Base-by-base conservation (phyloP, 495 filamentous ascomycete genomes). In the Paragyromitra xinjiangensis region DNA sequence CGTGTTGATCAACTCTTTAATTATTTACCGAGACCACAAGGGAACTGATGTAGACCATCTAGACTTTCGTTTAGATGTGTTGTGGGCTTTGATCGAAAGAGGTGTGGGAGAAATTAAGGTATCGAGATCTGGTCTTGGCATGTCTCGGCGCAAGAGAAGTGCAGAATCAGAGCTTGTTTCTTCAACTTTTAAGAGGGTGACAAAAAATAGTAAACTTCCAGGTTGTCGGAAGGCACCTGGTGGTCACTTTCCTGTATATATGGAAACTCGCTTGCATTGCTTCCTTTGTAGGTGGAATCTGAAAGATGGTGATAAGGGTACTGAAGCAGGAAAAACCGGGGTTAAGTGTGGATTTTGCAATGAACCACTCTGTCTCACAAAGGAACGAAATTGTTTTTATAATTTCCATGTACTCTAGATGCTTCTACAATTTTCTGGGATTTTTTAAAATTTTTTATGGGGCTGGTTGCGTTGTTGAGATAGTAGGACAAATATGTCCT, bases 291-390 rank as follows among this genome's bases (percentile, higher is more conserved):
- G n/a, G 8, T 53, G 50, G 50, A 53, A 24, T 6, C 8, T n/a
- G 3, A 66, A 6, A 29, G 51, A 50, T 29, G 29, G 6, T 29
- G 26, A n/a, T 16, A 50, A 19, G 19, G 51, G 24, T 12, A 22
- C 22, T n/a, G 44, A 66, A 6, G 11, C 42, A 22, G 29, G 29
- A 24, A 66, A 66, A 66, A 66, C 64, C n/a, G 24, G 40, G 16
- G 44, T 66, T 14, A 66, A 66, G 34, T 66, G 64, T 9, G 19
- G 6, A 48, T 50, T 29, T 2, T 66, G 64, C 16, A 66, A 53
- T 51, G 64, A 66, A 66, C 40, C 42, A 11, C 29, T 66, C 14
- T 66, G 22, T n/a, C 34, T 66, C 29, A 66, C 64, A 16, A 51
- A 66, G 29, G 44, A 66, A 0, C 2, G 24, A 37, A 66, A 66